A percentile compares a stretch with the other conserved stretches of the same genome.
These are phyloP conservation scores for Aspergillus calidoustus DNA, from an alignment of 2,329 filamentous ascomycete genomes.

Conservation along the genomic window DNA sequence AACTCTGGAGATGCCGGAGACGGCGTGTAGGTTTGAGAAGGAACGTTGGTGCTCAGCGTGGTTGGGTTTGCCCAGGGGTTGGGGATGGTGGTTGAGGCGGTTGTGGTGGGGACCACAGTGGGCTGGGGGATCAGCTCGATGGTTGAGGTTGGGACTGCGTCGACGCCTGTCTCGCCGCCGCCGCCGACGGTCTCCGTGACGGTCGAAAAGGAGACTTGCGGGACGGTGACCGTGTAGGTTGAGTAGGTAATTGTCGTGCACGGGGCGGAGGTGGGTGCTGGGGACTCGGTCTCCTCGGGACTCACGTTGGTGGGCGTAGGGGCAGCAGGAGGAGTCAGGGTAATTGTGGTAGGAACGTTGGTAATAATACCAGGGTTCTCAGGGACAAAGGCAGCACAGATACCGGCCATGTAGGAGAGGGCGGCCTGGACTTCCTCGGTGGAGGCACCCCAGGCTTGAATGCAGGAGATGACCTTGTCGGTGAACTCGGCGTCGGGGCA, in stretches of 20 bases:
- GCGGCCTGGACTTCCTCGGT: constrained; percentile 71
- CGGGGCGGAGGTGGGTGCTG: constrained; percentile 33
- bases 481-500: constrained; percentile 80
- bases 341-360: constrained; percentile 67
- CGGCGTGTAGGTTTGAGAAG: constrained; percentile 7
- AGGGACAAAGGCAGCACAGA: constrained; percentile 77
- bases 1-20: background rate
- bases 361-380: constrained; percentile 86
- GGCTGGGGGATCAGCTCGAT: constrained; percentile 39
- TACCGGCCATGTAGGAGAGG: constrained; percentile 84
- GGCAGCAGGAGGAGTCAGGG: constrained; percentile 50
- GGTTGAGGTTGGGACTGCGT: constrained; percentile 26
- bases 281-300: constrained; percentile 25
- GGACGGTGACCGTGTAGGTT: constrained; percentile 49
- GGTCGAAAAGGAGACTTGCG: constrained; percentile 49
- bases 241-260: constrained; percentile 49
- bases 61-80: constrained; percentile 25
- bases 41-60: constrained; percentile 30
- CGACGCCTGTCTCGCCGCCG: constrained; percentile 13
- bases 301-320: constrained; percentile 41
- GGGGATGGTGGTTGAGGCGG: constrained; percentile 26
- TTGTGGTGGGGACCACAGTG: constrained; percentile 25
- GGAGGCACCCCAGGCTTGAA: constrained; percentile 74
- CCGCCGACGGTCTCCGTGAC: constrained; percentile 24
- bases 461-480: constrained; percentile 77